These are phyloP conservation scores for Tuber borchii DNA, from an alignment of 495 filamentous ascomycete species.

Conservation along the genomic window DNA sequence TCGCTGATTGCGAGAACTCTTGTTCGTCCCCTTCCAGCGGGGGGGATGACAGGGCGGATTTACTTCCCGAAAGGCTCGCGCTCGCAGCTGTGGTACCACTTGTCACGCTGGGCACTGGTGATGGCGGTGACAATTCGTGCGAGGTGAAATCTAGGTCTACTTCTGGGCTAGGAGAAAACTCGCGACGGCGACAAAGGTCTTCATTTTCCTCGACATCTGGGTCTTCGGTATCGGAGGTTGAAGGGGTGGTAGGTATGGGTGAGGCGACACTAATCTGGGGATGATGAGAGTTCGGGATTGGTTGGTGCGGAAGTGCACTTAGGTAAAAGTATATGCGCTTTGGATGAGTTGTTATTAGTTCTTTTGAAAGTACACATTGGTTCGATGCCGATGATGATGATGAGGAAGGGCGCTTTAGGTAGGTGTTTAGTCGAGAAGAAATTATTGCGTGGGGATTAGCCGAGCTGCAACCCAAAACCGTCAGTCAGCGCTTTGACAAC, in stretches of 20 bases:
- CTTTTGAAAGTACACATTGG: conserved; percentile 77
- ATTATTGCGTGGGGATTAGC: conserved; percentile 93
- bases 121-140: conserved; percentile 56
- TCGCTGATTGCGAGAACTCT: conserved; percentile 92
- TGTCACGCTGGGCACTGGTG: not conserved
- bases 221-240: not conserved
- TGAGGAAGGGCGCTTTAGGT: conserved; percentile 62
- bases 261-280: conserved; percentile 56
- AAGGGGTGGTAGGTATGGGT: conserved; percentile 45
- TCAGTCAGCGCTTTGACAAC: conserved; percentile 18
- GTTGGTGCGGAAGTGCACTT: conserved; percentile 73
- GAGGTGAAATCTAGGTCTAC: conserved; percentile 70
- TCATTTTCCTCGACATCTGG: conserved; percentile 54
- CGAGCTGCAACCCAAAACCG: conserved; percentile 56
- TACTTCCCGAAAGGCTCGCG: not conserved
- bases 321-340: conserved; percentile 94
- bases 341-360: conserved; percentile 84
- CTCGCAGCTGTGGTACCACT: not conserved
- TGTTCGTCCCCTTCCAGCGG: conserved; percentile 91
- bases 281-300: conserved; percentile 54
- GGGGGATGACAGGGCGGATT: conserved; percentile 52
- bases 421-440: conserved; percentile 80
- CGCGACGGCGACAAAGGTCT: conserved; percentile 58
- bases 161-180: conserved; percentile 82
- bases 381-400: conserved; percentile 52